Evolutionary conservation across 176 grass and related monocot genomes (phyloP), one percentile per base, ranked within the genome.

Genomic region (Carex parvula): DNA sequence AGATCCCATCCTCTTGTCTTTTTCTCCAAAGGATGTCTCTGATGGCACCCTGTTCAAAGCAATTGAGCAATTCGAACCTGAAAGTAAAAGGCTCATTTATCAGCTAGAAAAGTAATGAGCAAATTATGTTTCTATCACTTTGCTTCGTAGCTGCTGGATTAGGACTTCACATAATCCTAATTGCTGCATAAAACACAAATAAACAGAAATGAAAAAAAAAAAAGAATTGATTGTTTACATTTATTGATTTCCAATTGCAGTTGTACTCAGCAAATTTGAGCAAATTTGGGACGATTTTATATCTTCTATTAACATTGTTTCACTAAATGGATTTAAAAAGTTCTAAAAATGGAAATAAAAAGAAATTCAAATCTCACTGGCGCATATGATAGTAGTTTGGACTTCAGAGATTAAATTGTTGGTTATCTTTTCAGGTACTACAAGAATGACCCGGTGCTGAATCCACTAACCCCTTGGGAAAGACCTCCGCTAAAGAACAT

Each of bases 391-490:
- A 37, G 54, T 81, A 61, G 57, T 57, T 79, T 80, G 41, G 13
- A 63, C n/a, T 82, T 64, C 44, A 53, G 41, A 82, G 39, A 46
- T 22, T 66, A 64, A 58, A 26, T 80, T 61, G 5, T 69, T 14
- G 60, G 37, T 60, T 60, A 68, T 15, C 3, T 30, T 88, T 61
- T 90, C 82, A 98, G 91, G 86, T 98, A 90, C 83, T 98, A 98
- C 83, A 91, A 93, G 82, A 89, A 89, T 83, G 95, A 98, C 80
- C 95, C 92, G 61, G 95, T 98, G 69, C 79, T 98, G 58, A 94
- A 98, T 83, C 92, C 95, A 90, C 91, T 95, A 15, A 93, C 95
- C 8, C 89, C 95, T 37, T 95, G 95, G 95, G 95, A 98, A n/a
- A 94, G 92, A 89, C 95, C 95, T 17, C 95, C 95, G 78, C 81